Conservation (phyloP, 2,329 filamentous ascomycete species). For the Microascus cirrosus region DNA sequence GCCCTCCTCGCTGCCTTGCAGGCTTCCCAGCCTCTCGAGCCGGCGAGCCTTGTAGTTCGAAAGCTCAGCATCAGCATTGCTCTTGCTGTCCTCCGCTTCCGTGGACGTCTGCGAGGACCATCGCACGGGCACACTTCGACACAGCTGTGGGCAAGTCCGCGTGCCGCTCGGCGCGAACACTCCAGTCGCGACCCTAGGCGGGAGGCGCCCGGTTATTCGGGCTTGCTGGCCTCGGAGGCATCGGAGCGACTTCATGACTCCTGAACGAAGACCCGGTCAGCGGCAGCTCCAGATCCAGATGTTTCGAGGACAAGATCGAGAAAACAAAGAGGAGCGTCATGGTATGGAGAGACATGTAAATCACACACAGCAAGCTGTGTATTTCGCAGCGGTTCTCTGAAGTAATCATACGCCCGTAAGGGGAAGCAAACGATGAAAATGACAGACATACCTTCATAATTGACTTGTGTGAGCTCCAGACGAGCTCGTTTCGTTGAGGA, state of each 20-base stretch:
- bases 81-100: neutral
- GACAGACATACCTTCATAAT: slow-evolving; percentile 7
- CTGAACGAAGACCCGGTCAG: slow-evolving; percentile 6
- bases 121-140: neutral
- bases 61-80: slow-evolving; percentile 10
- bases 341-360: slow-evolving; percentile 22
- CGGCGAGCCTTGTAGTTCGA: slow-evolving; percentile 26
- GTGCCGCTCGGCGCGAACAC: neutral
- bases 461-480: slow-evolving; percentile 1
- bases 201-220: neutral
- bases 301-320: slow-evolving; percentile 8
- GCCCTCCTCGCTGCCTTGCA: slow-evolving; percentile 10
- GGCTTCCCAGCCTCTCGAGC: slow-evolving; percentile 17
- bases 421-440: neutral
- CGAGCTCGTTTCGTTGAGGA: neutral
- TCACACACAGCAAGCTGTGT: slow-evolving; percentile 32
- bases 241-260: slow-evolving; percentile 22
- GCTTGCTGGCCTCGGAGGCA: slow-evolving; percentile 16
- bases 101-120: neutral
- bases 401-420: slow-evolving; percentile 24
- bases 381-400: slow-evolving; percentile 39
- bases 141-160: neutral
- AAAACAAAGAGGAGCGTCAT: neutral
- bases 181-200: neutral
- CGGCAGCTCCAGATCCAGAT: slow-evolving; percentile 12